Evolutionary conservation across 768 basidiomycete genomes (phyloP).

Genomic region (Lactifluus volemus): DNA sequence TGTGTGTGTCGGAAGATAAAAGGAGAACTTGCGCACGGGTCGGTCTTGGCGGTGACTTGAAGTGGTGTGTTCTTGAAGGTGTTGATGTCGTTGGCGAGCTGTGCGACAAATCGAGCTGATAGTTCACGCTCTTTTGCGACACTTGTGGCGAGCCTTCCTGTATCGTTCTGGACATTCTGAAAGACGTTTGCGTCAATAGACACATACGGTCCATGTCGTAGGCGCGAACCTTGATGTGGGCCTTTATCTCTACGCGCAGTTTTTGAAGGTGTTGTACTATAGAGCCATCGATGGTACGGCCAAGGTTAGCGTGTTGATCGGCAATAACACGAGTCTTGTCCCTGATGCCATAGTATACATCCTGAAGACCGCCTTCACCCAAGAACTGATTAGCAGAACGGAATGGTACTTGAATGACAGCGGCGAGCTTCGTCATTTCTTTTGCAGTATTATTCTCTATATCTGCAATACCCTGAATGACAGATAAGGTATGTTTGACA

Average conservation of each 20-base stretch:
- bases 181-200: not conserved
- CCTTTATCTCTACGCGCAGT: conserved; percentile 90
- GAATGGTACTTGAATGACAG: conserved; percentile 97
- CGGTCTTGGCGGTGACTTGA: conserved; percentile 65
- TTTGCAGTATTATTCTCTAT: conserved; percentile 92
- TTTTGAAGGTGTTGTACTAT: conserved; percentile 98
- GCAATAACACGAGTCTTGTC: conserved; percentile 91
- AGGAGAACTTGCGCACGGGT: conserved; percentile 57
- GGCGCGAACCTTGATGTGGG: conserved; percentile 77
- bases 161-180: conserved; percentile 94
- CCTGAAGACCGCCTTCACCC: conserved; percentile 96
- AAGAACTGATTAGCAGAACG: conserved; percentile 93
- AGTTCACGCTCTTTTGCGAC: conserved; percentile 92
- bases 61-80: conserved; percentile 94
- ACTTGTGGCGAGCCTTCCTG: conserved; percentile 79
- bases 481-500: not conserved
- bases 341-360: conserved; percentile 85
- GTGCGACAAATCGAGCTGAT: conserved; percentile 76
- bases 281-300: conserved; percentile 90
- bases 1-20: conserved; percentile 9
- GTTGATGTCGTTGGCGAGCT: conserved; percentile 81
- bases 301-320: conserved; percentile 94
- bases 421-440: conserved; percentile 88
- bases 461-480: conserved; percentile 52
- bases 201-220: not conserved